Evolutionary conservation across 495 filamentous ascomycete species (phyloP), one percentile per base, ranked within the genome.

Genomic region (Staphylotrichum longicolle): DNA sequence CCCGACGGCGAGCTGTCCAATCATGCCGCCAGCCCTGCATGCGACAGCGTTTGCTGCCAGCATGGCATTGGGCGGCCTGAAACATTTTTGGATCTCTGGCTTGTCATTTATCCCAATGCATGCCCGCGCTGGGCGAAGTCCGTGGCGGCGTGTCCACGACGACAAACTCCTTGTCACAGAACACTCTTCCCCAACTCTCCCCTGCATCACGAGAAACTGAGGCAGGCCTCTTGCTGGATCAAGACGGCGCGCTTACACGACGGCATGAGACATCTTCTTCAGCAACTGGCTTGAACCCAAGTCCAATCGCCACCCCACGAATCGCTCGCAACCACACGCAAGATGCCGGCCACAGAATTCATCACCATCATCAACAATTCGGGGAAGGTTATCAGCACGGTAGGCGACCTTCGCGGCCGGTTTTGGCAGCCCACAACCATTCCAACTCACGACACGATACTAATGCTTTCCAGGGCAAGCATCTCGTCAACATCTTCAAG

Each of bases 281-380:
- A 6, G 37, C 27, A 7, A 41, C 7, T 20, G 33, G 37, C 45
- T 52, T 45, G 47, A 57, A 37, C 11, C 58, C 15, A 49, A 41
- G 30, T 14, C 8, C 27, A 49, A 12, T 6, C 42, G 7, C 30
- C 7, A 20, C 32, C 6, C n/a, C 1, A 2, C 7, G 37, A 42
- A 30, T 7, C 44, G 11, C 5, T 39, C 37, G 37, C 37, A 39
- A 39, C 15, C 56, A 50, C 33, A 48, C 58, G 48, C 68, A 77
- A 74, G 10, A 82, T 84, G 78, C 68, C 79, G 65, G 47, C 72
- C 57, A 76, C 77, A 59, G 79, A 96, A 77, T 90, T 91, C 45
- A 87, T 96, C 68, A 91, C 91, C 57, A 89, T 96, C 58, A 85
- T 96, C 75, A 93, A 96, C 78, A 90, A 88, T 69, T 95, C 91